Conservation (phyloP, 108 stramenopile species). For the Cyclotella choctawhatcheeana region DNA sequence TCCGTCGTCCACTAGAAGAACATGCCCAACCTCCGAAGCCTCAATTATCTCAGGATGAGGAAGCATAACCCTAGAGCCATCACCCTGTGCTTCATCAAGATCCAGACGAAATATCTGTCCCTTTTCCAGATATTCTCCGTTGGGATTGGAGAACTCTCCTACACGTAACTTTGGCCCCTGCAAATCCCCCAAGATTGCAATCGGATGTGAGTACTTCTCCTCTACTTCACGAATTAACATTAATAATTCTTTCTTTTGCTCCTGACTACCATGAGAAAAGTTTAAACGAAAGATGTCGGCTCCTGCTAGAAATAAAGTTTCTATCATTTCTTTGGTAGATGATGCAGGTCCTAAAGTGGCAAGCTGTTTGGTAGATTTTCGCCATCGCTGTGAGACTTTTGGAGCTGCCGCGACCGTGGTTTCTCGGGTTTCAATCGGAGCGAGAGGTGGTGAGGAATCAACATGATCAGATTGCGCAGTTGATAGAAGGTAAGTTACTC, state of each 20-base stretch:
- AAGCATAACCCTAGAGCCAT: conserved; percentile 70
- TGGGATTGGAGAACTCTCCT: conserved; percentile 69
- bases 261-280: conserved; percentile 84
- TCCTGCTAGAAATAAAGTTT: conserved; percentile 84
- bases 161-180: conserved; percentile 71
- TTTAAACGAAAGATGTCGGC: conserved; percentile 91
- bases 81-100: conserved; percentile 68
- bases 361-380: conserved; percentile 77
- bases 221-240: conserved; percentile 64
- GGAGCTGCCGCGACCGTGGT: conserved; percentile 40
- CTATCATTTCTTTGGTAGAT: conserved; percentile 74
- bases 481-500: neutral
- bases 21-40: conserved; percentile 67
- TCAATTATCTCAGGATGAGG: conserved; percentile 86
- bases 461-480: conserved; percentile 19
- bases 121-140: conserved; percentile 58
- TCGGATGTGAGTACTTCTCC: conserved; percentile 64
- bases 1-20: conserved; percentile 84
- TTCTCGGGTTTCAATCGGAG: conserved; percentile 18
- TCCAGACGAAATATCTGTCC: conserved; percentile 84
- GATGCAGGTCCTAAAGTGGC: conserved; percentile 90
- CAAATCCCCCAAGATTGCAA: conserved; percentile 65
- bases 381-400: conserved; percentile 61
- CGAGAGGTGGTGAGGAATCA: conserved; percentile 2
- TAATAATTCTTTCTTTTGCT: conserved; percentile 77